Base-by-base conservation (phyloP, 2,329 filamentous ascomycete species). In the Cladosporium sp. region DNA sequence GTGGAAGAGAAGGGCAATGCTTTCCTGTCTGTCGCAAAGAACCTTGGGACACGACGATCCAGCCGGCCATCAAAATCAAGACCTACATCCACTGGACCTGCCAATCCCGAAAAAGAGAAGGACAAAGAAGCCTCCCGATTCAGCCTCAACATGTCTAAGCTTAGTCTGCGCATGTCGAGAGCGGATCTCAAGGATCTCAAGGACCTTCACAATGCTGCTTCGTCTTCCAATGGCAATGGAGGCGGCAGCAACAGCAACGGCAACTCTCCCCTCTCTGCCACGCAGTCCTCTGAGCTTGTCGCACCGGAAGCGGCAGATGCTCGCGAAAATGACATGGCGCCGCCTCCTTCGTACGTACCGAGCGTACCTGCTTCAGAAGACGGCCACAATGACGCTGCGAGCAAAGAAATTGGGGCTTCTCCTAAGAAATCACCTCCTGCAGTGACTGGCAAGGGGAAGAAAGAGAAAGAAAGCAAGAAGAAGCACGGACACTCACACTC, bases 101-200 rank as follows among this genome's bases (percentile, higher is more conserved):
- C 68, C 18, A 57, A 67, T 30, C 32, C 32, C 4, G 60, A 63
- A 7, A 52, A 54, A 10, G 61, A 57, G 4, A 60, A 60, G 26
- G 59, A 62, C 11, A 64, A 36, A 47, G 68, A 68, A n/a, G 68
- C 66, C 11, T 72, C 71, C 12, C 72, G 68, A 30, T 76, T 83
- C 59, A 80, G 78, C 58, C 67, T 83, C 44, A 75, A 79, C 41
- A 79, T 77, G 70, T 80, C 79, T 61, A 80, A 79, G 66, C 78
- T 75, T 28, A 74, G 71, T 28, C 72, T 73, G 59, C 79, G 78
- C 68, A 74, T 81, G 59, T 73, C 72, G 44, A 66, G 70, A 26
- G 68, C 65, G 26, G 69, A 68, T 5, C 65, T 15, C 30, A 32
- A 41, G 64, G 21, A 49, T n/a, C 51, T 30, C 24, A 36, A 15